Percentiles rank a stretch among this genome's conserved stretches.
These are phyloP conservation scores for Athelia psychrophila DNA, from an alignment of 1,284 basidiomycete genomes.

Conservation along the genomic window DNA sequence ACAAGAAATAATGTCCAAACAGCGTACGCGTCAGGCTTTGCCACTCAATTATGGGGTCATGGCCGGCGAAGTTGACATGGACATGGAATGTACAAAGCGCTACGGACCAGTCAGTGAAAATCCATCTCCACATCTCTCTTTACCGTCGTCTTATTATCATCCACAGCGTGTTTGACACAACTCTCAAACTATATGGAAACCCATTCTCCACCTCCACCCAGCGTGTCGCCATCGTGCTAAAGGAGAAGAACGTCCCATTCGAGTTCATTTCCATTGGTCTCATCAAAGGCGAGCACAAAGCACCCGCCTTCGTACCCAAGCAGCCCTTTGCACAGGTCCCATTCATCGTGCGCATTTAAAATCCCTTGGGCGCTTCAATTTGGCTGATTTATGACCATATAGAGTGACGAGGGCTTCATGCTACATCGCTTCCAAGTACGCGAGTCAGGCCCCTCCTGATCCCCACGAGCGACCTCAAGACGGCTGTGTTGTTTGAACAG, in stretches of 20 bases:
- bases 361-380: background rate
- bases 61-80: no score
- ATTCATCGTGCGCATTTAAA: slow-evolving; percentile 43
- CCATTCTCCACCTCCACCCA: slow-evolving; percentile 41
- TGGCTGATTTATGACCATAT: background rate
- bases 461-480: slow-evolving; percentile 27
- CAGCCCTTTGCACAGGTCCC: slow-evolving; percentile 74
- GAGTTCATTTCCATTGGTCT: slow-evolving; percentile 44
- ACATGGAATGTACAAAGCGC: no score
- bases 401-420: slow-evolving; percentile 46
- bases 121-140: no score
- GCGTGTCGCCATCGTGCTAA: slow-evolving; percentile 40
- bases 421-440: slow-evolving; percentile 45
- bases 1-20: no score
- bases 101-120: no score
- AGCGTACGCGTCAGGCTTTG: no score
- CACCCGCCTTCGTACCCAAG: slow-evolving; percentile 34
- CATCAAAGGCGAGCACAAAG: slow-evolving; percentile 43
- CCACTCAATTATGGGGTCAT: no score
- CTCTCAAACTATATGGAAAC: slow-evolving; percentile 46
- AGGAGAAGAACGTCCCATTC: slow-evolving; percentile 51
- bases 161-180: no score
- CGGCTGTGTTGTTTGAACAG: slow-evolving; percentile 28
- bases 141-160: no score
- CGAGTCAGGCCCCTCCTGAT: slow-evolving; percentile 29